phyloP scores from a whole-genome alignment of 306 rosid genomes.

The Rosa persica region DNA sequence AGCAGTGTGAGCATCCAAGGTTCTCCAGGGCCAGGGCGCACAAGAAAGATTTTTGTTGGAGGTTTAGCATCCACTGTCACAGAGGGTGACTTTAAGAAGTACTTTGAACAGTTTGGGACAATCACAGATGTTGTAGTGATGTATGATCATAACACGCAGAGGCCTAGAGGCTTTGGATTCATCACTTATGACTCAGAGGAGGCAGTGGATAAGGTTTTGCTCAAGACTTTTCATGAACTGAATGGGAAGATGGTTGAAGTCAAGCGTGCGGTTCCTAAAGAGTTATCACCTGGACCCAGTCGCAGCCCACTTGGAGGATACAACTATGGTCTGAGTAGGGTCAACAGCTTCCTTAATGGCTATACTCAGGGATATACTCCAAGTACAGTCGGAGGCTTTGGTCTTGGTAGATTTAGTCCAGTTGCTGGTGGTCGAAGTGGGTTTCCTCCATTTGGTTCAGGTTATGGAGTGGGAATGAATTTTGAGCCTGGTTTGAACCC shows the following conservation, averaged over 20 bases:
- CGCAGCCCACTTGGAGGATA: slow-evolving; percentile 75
- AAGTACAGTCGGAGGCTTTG: slow-evolving; percentile 68
- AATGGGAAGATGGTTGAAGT: slow-evolving; percentile 94
- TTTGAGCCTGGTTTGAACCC: slow-evolving; percentile 71
- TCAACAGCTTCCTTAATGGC: slow-evolving; percentile 68
- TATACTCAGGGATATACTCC: slow-evolving; percentile 75
- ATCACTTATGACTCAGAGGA: slow-evolving; percentile 91
- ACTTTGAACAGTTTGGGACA: slow-evolving; percentile 92
- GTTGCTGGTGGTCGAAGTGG: slow-evolving; percentile 67
- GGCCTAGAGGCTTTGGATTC: slow-evolving; percentile 95
- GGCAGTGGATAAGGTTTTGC: slow-evolving; percentile 81
- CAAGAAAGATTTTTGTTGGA: slow-evolving; percentile 90
- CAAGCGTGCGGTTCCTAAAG: slow-evolving; percentile 93
- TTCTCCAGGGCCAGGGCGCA: slow-evolving; percentile 87
- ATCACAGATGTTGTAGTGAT: slow-evolving; percentile 94
- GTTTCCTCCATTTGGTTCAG: slow-evolving; percentile 71
- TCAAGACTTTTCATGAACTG: slow-evolving; percentile 81
- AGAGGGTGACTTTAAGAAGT: slow-evolving; percentile 77
- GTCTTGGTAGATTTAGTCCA: slow-evolving; percentile 79
- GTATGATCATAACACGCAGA: slow-evolving; percentile 96
- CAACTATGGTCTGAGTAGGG: slow-evolving; percentile 69
- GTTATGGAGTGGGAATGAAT: slow-evolving; percentile 74
- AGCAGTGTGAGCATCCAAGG: slow-evolving; percentile 75
- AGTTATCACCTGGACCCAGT: slow-evolving; percentile 75
- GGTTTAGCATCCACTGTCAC: slow-evolving; percentile 90